phyloP scores from a whole-genome alignment of 2,329 filamentous ascomycete genomes.

The Cladosporium sp. region DNA sequence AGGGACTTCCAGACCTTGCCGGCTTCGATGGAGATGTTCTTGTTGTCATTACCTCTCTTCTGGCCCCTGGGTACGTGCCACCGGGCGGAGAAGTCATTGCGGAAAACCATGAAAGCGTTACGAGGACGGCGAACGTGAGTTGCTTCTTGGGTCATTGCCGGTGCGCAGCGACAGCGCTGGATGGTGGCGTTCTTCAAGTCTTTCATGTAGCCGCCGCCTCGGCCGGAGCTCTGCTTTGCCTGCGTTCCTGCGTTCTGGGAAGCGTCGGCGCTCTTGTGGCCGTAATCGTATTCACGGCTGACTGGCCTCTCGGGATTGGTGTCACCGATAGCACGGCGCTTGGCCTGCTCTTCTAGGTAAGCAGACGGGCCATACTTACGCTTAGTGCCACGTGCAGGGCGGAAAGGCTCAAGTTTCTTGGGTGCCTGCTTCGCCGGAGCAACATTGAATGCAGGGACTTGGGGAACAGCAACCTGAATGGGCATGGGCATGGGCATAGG shows the following conservation, averaged over 20 bases:
- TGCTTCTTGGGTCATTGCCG: not conserved
- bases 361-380: constrained; percentile 2
- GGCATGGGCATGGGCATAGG: not conserved
- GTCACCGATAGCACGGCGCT: constrained; percentile 7
- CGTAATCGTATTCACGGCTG: not conserved
- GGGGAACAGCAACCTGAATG: not conserved
- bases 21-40: constrained; percentile 8
- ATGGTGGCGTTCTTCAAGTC: constrained; percentile 1
- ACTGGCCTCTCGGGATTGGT: too few species aligned
- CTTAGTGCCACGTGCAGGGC: not conserved
- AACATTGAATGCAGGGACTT: not conserved
- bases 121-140: constrained; percentile 11
- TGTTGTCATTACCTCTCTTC: constrained; percentile 6
- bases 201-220: not conserved
- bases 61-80: not conserved
- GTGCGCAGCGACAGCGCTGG: not conserved
- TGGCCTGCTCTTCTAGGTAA: not conserved
- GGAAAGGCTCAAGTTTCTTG: not conserved
- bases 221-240: not conserved
- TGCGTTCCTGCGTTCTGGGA: not conserved
- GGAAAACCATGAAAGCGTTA: constrained; percentile 18
- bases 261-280: not conserved
- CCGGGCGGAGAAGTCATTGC: not conserved
- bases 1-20: constrained; percentile 1
- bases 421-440: not conserved